phyloP scores from a whole-genome alignment of 805 yeast species.

The Starmerella vaccinii region DNA sequence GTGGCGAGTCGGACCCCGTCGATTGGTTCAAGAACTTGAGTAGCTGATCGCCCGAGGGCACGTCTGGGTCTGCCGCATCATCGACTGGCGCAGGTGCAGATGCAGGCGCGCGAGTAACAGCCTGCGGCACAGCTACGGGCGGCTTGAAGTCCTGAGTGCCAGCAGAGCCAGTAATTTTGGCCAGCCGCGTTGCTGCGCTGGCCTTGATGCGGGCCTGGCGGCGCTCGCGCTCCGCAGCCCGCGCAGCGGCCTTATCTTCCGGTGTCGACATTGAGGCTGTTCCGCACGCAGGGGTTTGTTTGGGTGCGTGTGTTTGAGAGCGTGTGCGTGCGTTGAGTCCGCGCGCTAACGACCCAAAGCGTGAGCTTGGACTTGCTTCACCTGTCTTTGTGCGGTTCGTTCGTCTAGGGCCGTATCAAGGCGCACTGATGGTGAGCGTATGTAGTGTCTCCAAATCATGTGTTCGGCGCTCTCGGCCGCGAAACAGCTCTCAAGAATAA shows the following conservation, averaged over 20 bases:
- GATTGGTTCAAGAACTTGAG: neutral
- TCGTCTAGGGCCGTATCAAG: too few relatives aligned
- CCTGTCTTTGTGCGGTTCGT: too few relatives aligned
- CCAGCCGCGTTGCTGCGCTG: constrained; percentile 27
- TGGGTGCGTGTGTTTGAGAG: too few relatives aligned
- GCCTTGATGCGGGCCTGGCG: constrained; percentile 29
- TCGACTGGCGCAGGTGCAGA: neutral
- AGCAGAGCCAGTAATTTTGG: constrained; percentile 28
- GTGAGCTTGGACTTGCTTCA: too few relatives aligned
- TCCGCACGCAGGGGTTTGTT: too few relatives aligned
- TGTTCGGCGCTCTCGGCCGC: too few relatives aligned
- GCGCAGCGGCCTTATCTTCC: constrained; percentile 13
- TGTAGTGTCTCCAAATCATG: too few relatives aligned
- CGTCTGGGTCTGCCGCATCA: constrained; percentile 10
- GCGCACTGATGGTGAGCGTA: too few relatives aligned
- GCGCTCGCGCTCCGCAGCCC: constrained; percentile 25
- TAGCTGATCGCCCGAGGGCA: constrained; percentile 16
- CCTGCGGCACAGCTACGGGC: constrained; percentile 2
- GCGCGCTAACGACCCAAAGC: too few relatives aligned
- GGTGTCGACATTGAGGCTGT: neutral
- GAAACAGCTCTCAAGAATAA: too few relatives aligned
- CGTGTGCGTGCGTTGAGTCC: too few relatives aligned
- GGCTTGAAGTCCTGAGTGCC: constrained; percentile 23
- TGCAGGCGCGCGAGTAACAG: neutral
- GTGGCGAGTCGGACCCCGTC: neutral